Percentiles rank a stretch among this genome's conserved stretches.
Evolutionary conservation across 176 grass and related monocot species (phyloP).

Genomic region (Coix lacrymajobi): DNA sequence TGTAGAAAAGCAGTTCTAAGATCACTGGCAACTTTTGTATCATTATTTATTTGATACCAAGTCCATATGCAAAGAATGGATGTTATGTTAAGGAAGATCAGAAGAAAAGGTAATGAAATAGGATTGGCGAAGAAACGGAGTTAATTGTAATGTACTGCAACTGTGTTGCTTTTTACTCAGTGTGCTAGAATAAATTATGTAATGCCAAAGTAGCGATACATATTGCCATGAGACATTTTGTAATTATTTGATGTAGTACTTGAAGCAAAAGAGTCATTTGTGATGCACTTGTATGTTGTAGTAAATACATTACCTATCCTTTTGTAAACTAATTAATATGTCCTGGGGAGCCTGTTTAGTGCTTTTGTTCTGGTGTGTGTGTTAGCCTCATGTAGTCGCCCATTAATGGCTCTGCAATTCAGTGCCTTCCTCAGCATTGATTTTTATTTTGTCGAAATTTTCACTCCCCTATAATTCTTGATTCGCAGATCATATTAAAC

Average conservation of each 20-base stretch:
- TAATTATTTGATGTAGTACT: not conserved
- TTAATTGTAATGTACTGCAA: not conserved
- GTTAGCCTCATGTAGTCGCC: not conserved
- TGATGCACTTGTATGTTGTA: not conserved
- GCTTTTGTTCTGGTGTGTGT: not conserved
- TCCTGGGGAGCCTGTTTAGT: not conserved
- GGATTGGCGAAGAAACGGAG: not conserved
- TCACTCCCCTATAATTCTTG: constrained; percentile 10
- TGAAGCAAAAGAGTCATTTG: not conserved
- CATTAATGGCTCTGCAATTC: too few species aligned
- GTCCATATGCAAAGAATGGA: not conserved
- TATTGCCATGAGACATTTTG: not conserved
- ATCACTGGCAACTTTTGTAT: not conserved
- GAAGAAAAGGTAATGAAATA: not conserved
- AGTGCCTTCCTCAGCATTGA: too few species aligned
- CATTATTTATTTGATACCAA: not conserved
- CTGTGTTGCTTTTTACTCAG: not conserved
- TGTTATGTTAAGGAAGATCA: not conserved
- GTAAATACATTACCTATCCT: not conserved
- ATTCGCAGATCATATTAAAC: constrained; percentile 85
- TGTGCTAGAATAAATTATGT: not conserved
- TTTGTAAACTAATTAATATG: not conserved
- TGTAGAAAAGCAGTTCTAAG: not conserved
- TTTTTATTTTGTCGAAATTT: constrained; percentile 3
- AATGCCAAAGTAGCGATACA: not conserved